Base-by-base conservation (phyloP, 257 asterid genomes). In the Ajuga chamaepitys region DNA sequence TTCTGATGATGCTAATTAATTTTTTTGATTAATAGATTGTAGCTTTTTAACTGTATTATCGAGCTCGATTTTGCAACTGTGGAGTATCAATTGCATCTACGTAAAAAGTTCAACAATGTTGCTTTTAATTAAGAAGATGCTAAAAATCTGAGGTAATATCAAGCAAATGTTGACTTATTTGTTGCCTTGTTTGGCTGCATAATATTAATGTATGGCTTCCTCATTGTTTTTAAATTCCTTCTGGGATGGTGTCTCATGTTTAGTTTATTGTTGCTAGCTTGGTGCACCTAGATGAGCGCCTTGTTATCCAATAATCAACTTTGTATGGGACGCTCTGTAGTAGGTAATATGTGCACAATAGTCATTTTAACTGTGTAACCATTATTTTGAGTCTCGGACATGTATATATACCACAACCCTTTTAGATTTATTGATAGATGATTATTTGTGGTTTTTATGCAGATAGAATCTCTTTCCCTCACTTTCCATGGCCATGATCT, bases 401-500 rank as follows among this genome's bases (percentile, higher is more conserved):
- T 67, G 66, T 62, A 53, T 14, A 14, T 25, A 3, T 34, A 58
- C 25, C 54, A 13, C 48, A 1, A 30, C 4, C 2, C 14, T 34
- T 9, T 9, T 20, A 40, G 12, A 3, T 32, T 20, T 25, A 18
- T 16, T 59, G 7, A 25, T 32, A 16, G 9, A 42, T 45, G 26
- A 16, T 35, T 25, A 0, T 26, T 34, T 11, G 2, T 66, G 46
- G 11, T 54, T 42, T n/a, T 50, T 16, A 20, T 70, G 80, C 91
- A 94, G 97, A 94, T 94, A 60, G 99, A 94, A 67, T 94, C 99
- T 60, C 85, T 94, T 25, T 90, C 99, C 4, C 95, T 94, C 66
- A 94, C 99, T 62, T 94, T 90, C 81, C 99, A 94, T 18, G 99
- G 99, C 0, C 97, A 94, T 58, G 99, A 94, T 68, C 85, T 94